A percentile compares a stretch with the other conserved stretches of the same genome.
Conservation (phyloP, 768 basidiomycete genomes). For the Boletus insuetus region DNA sequence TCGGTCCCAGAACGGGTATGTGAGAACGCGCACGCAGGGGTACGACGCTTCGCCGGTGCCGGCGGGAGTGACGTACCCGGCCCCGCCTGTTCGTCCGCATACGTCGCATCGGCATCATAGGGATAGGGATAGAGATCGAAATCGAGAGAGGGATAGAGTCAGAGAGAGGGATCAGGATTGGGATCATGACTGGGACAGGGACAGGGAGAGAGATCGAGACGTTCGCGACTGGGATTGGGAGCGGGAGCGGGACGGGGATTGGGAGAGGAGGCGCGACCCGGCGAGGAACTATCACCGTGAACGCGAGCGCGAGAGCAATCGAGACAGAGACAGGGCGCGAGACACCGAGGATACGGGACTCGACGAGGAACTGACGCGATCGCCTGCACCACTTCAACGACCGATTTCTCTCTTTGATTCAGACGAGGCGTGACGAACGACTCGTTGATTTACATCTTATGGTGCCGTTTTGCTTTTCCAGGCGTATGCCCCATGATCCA, state of each 20-base stretch:
- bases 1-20: not conserved
- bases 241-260: not conserved
- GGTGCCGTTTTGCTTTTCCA: no score
- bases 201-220: not conserved
- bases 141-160: not conserved
- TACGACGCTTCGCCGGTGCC: conserved; percentile 30
- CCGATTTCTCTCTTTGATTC: conserved; percentile 34
- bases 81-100: conserved; percentile 21
- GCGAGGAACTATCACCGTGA: not conserved
- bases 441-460: not conserved
- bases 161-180: not conserved
- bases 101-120: conserved; percentile 22
- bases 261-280: not conserved
- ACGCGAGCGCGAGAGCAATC: not conserved
- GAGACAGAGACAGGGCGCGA: not conserved
- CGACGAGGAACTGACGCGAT: conserved; percentile 15
- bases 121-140: not conserved
- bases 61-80: conserved; percentile 26
- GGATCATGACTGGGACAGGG: not conserved
- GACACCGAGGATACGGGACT: conserved; percentile 7
- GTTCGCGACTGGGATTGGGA: conserved; percentile 3
- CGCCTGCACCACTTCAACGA: conserved; percentile 29
- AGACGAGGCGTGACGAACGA: conserved; percentile 10
- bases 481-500: no score
- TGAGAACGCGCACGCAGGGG: conserved; percentile 13